phyloP scores from a whole-genome alignment of 2,329 filamentous ascomycete genomes.

The Paramyrothecium sp. region DNA sequence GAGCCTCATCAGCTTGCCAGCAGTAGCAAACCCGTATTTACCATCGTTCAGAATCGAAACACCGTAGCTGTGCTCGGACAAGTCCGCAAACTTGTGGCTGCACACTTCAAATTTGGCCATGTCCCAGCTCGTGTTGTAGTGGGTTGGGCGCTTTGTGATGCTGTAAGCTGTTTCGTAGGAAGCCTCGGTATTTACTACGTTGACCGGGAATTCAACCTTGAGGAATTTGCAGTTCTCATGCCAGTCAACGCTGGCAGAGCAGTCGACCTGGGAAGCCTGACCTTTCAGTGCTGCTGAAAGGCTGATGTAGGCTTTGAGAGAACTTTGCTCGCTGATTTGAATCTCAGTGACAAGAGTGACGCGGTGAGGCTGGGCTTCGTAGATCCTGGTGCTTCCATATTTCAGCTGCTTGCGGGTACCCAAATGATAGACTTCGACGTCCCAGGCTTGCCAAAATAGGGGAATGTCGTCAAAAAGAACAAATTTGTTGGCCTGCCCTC shows the following conservation, averaged over 20 bases:
- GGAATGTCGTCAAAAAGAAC: conserved; percentile 98
- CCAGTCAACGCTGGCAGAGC: conserved; percentile 90
- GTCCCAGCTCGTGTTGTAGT: conserved; percentile 97
- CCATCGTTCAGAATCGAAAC: conserved; percentile 92
- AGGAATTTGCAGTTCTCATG: conserved; percentile 96
- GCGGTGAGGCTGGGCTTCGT: conserved; percentile 69
- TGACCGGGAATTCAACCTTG: conserved; percentile 97
- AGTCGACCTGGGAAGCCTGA: conserved; percentile 65
- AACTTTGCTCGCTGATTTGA: conserved; percentile 83
- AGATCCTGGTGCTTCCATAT: conserved; percentile 66
- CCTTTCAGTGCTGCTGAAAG: conserved; percentile 68
- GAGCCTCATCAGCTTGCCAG: conserved; percentile 84
- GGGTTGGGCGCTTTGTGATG: conserved; percentile 83
- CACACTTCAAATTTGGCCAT: conserved; percentile 98
- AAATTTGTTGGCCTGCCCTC: conserved; percentile 81
- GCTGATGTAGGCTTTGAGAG: conserved; percentile 81
- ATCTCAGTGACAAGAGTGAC: conserved; percentile 83
- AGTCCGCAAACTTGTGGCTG: conserved; percentile 90
- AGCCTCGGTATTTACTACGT: conserved; percentile 86
- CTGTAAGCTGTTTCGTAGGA: conserved; percentile 95
- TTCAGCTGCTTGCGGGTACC: conserved; percentile 78
- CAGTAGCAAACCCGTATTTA: conserved; percentile 94
- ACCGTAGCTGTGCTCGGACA: conserved; percentile 84
- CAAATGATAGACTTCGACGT: conserved; percentile 95
- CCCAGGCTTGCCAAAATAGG: conserved; percentile 96